Percentiles rank a stretch among this genome's conserved stretches.
Evolutionary conservation across 2,329 filamentous ascomycete species (phyloP).

Genomic region (Fonsecaea pedrosoi): DNA sequence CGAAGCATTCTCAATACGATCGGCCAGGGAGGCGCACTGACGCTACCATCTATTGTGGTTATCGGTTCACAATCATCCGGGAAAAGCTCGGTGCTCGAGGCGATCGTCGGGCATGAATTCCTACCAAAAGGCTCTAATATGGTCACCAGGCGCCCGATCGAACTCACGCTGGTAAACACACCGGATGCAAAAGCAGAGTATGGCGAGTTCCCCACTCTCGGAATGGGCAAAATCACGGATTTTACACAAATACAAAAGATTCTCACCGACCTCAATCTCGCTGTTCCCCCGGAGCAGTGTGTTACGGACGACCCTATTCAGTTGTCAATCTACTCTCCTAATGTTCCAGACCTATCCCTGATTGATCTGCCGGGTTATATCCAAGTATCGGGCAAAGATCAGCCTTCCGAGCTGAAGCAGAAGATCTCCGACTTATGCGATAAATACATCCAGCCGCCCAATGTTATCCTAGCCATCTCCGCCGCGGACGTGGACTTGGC

Average conservation of each 20-base stretch:
- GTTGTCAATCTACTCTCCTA: conserved; percentile 91
- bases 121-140: conserved; percentile 98
- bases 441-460: conserved; percentile 95
- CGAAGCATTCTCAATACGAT: conserved; percentile 88
- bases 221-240: conserved; percentile 86
- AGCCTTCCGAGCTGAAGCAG: conserved; percentile 88
- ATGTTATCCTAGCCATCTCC: conserved; percentile 95
- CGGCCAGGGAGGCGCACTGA: conserved; percentile 86
- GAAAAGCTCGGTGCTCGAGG: conserved; percentile 95
- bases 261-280: conserved; percentile 90
- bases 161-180: conserved; percentile 94
- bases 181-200: conserved; percentile 86
- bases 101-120: conserved; percentile 97
- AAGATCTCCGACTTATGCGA: conserved; percentile 97
- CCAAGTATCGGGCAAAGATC: conserved; percentile 89
- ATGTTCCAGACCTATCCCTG: conserved; percentile 91
- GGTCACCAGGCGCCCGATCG: conserved; percentile 95
- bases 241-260: conserved; percentile 92
- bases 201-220: conserved; percentile 92
- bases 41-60: conserved; percentile 95
- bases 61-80: conserved; percentile 98
- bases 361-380: conserved; percentile 98
- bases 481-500: conserved; percentile 96
- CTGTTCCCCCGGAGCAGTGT: conserved; percentile 87
- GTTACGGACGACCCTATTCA: conserved; percentile 97